Evolutionary conservation across 1,139 yeast species (phyloP).

Genomic region (Zygotorulaspora mrakii): DNA sequence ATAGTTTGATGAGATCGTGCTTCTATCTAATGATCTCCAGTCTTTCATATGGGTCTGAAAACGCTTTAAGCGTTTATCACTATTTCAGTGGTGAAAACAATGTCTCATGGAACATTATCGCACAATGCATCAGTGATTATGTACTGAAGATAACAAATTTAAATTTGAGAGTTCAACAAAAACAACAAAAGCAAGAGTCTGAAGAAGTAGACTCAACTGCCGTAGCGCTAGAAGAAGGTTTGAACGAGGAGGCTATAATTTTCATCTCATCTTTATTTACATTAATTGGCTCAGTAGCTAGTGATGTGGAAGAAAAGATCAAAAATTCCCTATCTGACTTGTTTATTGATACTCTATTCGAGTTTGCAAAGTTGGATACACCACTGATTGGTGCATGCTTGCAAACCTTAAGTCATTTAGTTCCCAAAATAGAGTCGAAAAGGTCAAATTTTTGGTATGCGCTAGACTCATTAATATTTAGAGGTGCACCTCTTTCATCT

Average conservation of each 20-base stretch:
- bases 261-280: constrained; percentile 70
- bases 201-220: constrained; percentile 25
- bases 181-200: constrained; percentile 35
- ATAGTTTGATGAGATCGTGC: constrained; percentile 78
- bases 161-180: constrained; percentile 29
- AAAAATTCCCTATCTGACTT: constrained; percentile 24
- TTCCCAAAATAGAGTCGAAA: constrained; percentile 43
- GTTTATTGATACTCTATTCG: constrained; percentile 41
- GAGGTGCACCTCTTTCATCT: constrained; percentile 22
- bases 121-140: constrained; percentile 55
- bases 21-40: constrained; percentile 77
- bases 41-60: constrained; percentile 57
- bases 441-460: constrained; percentile 62
- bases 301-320: constrained; percentile 36
- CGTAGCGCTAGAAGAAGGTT: constrained; percentile 44
- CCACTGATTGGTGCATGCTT: constrained; percentile 54
- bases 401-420: constrained; percentile 50
- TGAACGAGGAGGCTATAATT: constrained; percentile 79
- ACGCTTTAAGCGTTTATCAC: constrained; percentile 47
- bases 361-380: constrained; percentile 48
- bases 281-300: constrained; percentile 48
- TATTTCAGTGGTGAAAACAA: constrained; percentile 40
- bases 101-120: constrained; percentile 58
- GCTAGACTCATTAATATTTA: constrained; percentile 73
- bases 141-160: constrained; percentile 45